Evolutionary conservation across 495 filamentous ascomycete species (phyloP).

Genomic region (Cercophora newfieldiana): DNA sequence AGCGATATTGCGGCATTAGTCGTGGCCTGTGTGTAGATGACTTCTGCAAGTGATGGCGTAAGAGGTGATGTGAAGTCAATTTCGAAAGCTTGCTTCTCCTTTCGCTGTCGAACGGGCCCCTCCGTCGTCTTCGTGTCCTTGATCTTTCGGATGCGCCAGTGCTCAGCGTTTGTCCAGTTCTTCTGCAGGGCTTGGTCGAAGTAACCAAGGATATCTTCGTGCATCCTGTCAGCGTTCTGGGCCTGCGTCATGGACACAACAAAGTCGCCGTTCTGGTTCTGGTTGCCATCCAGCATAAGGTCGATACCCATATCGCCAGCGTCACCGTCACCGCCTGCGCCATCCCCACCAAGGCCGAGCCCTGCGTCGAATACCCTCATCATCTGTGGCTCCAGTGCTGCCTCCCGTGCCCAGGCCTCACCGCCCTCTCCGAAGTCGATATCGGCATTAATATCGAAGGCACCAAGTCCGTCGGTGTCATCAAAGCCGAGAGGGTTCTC

Average conservation of each 20-base stretch:
- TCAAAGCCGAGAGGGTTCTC: slow-evolving; percentile 78
- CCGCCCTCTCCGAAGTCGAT: slow-evolving; percentile 75
- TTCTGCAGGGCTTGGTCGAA: slow-evolving; percentile 94
- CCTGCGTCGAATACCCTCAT: slow-evolving; percentile 59
- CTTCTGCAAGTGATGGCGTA: slow-evolving; percentile 66
- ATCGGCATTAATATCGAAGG: slow-evolving; percentile 70
- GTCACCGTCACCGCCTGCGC: slow-evolving; percentile 54
- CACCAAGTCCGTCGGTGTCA: slow-evolving; percentile 74
- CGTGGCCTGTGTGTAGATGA: slow-evolving; percentile 79
- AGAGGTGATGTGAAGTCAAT: slow-evolving; percentile 84
- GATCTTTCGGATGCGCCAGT: slow-evolving; percentile 94
- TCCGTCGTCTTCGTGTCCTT: slow-evolving; percentile 69
- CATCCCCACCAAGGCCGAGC: slow-evolving; percentile 48
- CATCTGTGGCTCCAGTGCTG: slow-evolving; percentile 63
- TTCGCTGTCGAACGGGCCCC: slow-evolving; percentile 60
- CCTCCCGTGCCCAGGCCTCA: slow-evolving; percentile 70
- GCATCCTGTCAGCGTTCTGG: slow-evolving; percentile 59
- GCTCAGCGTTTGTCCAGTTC: slow-evolving; percentile 98
- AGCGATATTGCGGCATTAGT: slow-evolving; percentile 80
- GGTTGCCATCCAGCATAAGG: slow-evolving; percentile 49
- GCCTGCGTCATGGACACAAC: slow-evolving; percentile 69
- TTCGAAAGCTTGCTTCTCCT: slow-evolving; percentile 95
- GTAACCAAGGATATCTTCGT: slow-evolving; percentile 93
- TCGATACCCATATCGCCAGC: slow-evolving; percentile 57
- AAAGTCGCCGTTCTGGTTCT: slow-evolving; percentile 57